Conservation (phyloP, 192 early-diverging fungal species). For the Rhizoclosmatium globosum region DNA sequence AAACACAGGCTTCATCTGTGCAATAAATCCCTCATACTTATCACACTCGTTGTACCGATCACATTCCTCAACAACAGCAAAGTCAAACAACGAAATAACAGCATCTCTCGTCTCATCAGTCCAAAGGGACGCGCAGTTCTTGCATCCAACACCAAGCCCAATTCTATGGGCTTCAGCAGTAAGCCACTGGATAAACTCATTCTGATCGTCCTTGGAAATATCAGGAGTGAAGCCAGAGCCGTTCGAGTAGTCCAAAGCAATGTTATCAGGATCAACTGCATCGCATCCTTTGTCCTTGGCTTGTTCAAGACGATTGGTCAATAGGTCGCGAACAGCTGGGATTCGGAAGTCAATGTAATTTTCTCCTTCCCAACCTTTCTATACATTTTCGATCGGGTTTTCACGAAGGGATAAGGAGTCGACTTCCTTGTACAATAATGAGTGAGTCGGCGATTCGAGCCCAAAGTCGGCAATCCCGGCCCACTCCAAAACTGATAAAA, state of each 20-base stretch:
- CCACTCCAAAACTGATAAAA: no score
- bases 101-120: not conserved
- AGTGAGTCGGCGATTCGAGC: no score
- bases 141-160: slow-evolving; percentile 27
- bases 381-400: no score
- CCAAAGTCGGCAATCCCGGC: no score
- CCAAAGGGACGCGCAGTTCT: slow-evolving; percentile 9
- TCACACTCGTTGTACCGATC: not conserved
- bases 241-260: slow-evolving; percentile 16
- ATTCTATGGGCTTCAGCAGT: not conserved
- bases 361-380: no score
- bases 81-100: slow-evolving; percentile 6
- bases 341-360: no score
- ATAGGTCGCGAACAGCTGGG: no score
- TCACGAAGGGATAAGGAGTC: no score
- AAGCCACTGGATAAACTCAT: slow-evolving; percentile 19
- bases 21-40: slow-evolving; percentile 6
- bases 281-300: no score
- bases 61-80: slow-evolving; percentile 35
- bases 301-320: no score
- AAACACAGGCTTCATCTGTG: slow-evolving; percentile 29
- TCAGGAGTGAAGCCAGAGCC: slow-evolving; percentile 27
- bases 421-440: no score
- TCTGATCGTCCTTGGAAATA: slow-evolving; percentile 3
- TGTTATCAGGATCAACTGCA: slow-evolving; percentile 41